Base-by-base conservation (phyloP, 106 monocot genomes). In the Ottelia alismoides region DNA sequence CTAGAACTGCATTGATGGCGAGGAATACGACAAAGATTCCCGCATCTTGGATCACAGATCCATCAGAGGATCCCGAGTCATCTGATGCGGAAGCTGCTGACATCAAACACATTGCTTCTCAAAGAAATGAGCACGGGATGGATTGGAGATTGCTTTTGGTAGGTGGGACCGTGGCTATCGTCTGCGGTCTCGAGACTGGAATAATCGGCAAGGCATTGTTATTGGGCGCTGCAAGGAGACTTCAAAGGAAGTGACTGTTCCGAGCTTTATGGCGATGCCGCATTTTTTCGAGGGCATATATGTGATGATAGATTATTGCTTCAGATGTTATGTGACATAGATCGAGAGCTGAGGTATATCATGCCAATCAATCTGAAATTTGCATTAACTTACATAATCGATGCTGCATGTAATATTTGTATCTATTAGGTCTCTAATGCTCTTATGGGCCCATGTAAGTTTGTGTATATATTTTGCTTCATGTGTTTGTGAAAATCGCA, bases 141-240 rank as follows among this genome's bases (percentile, higher is more conserved):
- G 84, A 88, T 40, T 88, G 88, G 94, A 94, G 73, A 61, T 88
- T 80, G 88, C 56, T 94, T 44, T 70, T 72, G 18, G 57, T 94
- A 3, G 94, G 94, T 22, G 94, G 94, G 0, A 55, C 68, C n/a
- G 76, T 79, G 7, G 94, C 84, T 2, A 59, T 81, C 3, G 78
- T 60, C 9, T 94, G 84, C 11, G 88, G 84, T 22, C 63, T 92
- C 0, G 79, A 79, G 23, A 69, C 72, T 3, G 86, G 86, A 0
- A 47, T 86, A 1, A 51, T 92, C 1, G 86, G 82, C 1, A 92
- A 86, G 57, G 62, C 69, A 11, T 43, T 92, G 20, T 46, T 92
- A 17, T 45, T 86, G 12, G 86, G 92, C 43, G 82, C 82, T 28
- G 86, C 92, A 9, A 70, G 73, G 30, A 82, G 92, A 55, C 53